Conservation (phyloP, 2,329 filamentous ascomycete species). For the Botrytis cinerea region DNA sequence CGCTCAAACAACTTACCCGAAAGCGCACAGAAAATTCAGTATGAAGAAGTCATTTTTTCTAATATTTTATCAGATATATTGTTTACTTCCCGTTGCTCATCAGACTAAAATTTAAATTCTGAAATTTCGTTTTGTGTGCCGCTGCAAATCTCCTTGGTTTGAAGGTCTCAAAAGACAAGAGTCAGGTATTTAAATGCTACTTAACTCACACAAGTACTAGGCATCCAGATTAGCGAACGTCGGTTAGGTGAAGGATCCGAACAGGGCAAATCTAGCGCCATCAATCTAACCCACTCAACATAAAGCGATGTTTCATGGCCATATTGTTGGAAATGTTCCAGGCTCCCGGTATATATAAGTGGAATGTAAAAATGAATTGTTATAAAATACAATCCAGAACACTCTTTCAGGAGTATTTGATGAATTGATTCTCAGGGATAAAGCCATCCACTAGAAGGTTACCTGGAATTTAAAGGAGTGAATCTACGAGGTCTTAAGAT, state of each 20-base stretch:
- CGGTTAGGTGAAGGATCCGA: background rate
- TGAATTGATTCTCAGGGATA: background rate
- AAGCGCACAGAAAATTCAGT: no score
- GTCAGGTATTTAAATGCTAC: background rate
- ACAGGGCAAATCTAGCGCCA: background rate
- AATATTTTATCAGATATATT: no score
- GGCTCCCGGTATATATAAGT: fast-evolving
- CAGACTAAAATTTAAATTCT: no score
- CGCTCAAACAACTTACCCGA: no score
- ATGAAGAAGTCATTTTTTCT: no score
- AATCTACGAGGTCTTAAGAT: background rate
- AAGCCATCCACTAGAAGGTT: fast-evolving
- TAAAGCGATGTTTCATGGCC: background rate
- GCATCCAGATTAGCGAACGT: background rate
- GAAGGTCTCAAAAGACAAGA: background rate
- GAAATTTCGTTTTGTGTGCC: no score
- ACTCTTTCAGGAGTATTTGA: background rate
- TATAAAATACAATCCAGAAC: background rate
- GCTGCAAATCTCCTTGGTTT: no score
- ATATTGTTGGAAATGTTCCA: background rate
- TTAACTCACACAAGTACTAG: background rate
- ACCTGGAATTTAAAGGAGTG: background rate
- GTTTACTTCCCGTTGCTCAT: no score
- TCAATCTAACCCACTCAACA: background rate
- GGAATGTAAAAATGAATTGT: no score